Evolutionary conservation across 331 rosid species (phyloP), one percentile per base, ranked within the genome.

Genomic region (Malus hybrid): DNA sequence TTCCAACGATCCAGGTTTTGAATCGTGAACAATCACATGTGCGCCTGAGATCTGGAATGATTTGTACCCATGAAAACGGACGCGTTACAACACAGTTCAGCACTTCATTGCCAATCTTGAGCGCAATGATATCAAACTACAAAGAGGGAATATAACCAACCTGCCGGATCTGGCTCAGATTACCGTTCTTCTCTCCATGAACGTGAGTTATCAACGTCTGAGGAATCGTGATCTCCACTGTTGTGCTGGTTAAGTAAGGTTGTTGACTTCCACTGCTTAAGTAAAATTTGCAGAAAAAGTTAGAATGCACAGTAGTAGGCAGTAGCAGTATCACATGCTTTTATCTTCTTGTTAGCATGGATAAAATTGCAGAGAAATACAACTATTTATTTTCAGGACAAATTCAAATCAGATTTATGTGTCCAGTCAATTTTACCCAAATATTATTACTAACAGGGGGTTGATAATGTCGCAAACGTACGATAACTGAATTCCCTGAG

Each of bases 1-100:
- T 81, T 90, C 96, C 2, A 76, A 30, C 3, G 85, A 90, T 68
- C 91, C 93, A 4, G 89, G 89, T 48, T 87, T 87, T 52, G 86
- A 77, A 69, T 90, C 93, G 70, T 83, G 89, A 80, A 88, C 79
- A 63, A 82, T 83, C 74, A 93, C 84, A 53, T 84, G 88, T 11
- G 96, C 94, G 19, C 94, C 94, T 14, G 94, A 93, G 28, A 86
- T 82, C 96, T 93, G 91, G 32, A 73, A 68, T 29, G 74, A 57
- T 34, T 44, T 12, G 68, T 16, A 16, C 70, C 52, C n/a, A 73
- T 15, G 22, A 56, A 71, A 60, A 69, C 64, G 60, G 64, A 24
- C 8, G 11, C 20, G 5, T 72, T 22, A 57, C 8, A 56, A 22
- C 55, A 20, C 24, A 71, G 14, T 34, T 2, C 56, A 18, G 28